Conservation (phyloP, 371 early-diverging fungal species). For the Chytridiales sp. region DNA sequence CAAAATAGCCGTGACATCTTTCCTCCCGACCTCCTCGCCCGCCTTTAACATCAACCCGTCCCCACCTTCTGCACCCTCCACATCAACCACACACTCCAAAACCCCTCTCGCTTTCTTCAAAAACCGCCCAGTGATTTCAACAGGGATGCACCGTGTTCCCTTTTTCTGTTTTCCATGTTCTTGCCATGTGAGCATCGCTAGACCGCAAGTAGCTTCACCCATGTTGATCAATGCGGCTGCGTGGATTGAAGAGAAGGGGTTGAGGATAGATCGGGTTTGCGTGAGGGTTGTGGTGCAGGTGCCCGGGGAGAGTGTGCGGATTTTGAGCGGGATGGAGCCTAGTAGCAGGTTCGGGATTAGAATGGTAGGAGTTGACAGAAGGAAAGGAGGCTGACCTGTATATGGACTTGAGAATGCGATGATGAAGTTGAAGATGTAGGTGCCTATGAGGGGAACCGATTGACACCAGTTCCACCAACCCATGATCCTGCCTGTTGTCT, state of each 20-base stretch:
- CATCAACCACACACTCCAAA: not conserved
- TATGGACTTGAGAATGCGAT: conserved; percentile 1
- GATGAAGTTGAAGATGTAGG: not conserved
- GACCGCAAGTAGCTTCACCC: conserved; percentile 27
- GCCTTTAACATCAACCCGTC: not conserved
- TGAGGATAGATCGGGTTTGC: conserved; percentile 3
- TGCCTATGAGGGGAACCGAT: conserved; percentile 1
- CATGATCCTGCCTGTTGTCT: too few species aligned
- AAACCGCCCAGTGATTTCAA: not conserved
- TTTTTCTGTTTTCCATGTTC: not conserved
- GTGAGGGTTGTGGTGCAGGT: not conserved
- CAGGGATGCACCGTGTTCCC: not conserved
- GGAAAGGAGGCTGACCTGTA: not conserved
- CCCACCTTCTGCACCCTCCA: not conserved
- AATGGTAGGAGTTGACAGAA: not conserved
- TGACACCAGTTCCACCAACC: too few species aligned
- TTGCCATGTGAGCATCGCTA: conserved; percentile 18
- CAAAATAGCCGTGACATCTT: too few species aligned
- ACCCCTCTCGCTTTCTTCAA: conserved; percentile 4
- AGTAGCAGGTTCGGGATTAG: not conserved
- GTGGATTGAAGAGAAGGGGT: conserved; percentile 29
- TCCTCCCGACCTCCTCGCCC: not conserved
- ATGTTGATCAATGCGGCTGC: conserved; percentile 31
- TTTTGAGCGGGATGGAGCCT: conserved; percentile 7
- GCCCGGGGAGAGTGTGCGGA: conserved; percentile 1